A percentile compares a stretch with the other conserved stretches of the same genome.
Conservation (phyloP, 2,329 filamentous ascomycete genomes). For the Fusarium sp. region DNA sequence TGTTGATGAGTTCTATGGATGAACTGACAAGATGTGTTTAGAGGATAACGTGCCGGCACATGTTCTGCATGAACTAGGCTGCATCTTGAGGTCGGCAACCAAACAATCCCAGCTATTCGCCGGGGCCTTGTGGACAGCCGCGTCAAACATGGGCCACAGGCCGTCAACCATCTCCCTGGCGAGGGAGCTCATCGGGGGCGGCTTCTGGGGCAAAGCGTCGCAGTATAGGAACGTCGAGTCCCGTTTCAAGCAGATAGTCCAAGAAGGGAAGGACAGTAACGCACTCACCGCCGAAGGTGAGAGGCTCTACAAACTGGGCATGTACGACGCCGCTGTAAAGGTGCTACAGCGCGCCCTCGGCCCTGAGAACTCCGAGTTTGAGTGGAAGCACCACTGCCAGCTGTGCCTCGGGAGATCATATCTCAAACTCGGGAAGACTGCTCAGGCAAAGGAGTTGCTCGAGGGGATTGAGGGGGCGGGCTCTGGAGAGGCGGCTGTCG, state of each 20-base stretch:
- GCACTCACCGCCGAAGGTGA: slow-evolving; percentile 49
- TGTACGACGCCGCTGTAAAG: slow-evolving; percentile 36
- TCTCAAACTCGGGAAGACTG: slow-evolving; percentile 30
- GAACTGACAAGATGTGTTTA: slow-evolving; percentile 21
- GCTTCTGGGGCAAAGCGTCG: slow-evolving; percentile 32
- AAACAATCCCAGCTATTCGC: slow-evolving; percentile 28
- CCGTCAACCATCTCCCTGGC: slow-evolving; percentile 46
- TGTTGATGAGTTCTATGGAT: not conserved
- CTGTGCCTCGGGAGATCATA: slow-evolving; percentile 42
- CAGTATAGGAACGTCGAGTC: slow-evolving; percentile 36
- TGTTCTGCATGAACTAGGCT: slow-evolving; percentile 43
- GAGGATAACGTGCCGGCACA: slow-evolving; percentile 33
- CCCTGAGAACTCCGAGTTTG: slow-evolving; percentile 32
- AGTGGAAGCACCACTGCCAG: slow-evolving; percentile 43
- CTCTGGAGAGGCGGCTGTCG: slow-evolving; percentile 39
- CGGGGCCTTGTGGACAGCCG: slow-evolving; percentile 44
- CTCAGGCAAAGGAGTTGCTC: slow-evolving; percentile 40
- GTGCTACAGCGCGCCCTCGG: slow-evolving; percentile 41
- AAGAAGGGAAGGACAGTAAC: slow-evolving; percentile 45
- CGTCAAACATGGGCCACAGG: slow-evolving; percentile 45
- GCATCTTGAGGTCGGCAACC: slow-evolving; percentile 38
- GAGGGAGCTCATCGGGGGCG: slow-evolving; percentile 33
- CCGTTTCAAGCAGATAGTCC: slow-evolving; percentile 46
- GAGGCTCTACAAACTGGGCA: slow-evolving; percentile 38
- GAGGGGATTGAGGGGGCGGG: slow-evolving; percentile 36